Conservation (phyloP, 2,329 filamentous ascomycete species). For the Alternaria sp. region DNA sequence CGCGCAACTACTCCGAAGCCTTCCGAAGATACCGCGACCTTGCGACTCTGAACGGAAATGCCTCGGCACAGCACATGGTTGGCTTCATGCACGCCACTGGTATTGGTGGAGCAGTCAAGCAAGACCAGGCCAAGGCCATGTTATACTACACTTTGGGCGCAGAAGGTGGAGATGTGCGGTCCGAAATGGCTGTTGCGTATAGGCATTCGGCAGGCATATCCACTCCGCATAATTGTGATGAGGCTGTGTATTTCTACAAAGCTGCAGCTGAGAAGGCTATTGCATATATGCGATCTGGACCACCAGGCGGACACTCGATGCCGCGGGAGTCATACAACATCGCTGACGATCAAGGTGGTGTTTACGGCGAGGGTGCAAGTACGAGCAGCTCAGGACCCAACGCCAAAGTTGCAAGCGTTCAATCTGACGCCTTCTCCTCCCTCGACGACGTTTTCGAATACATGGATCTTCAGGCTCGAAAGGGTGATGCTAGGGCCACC, state of each 20-base stretch:
- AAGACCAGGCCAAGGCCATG: constrained; percentile 88
- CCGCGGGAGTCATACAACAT: constrained; percentile 81
- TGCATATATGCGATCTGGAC: constrained; percentile 84
- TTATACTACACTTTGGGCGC: constrained; percentile 96
- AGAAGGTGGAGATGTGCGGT: constrained; percentile 78
- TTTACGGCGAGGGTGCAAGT: constrained; percentile 95
- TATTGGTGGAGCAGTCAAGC: constrained; percentile 78
- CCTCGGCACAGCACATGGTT: constrained; percentile 93
- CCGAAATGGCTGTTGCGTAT: constrained; percentile 93
- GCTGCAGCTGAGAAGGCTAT: constrained; percentile 93
- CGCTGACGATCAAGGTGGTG: constrained; percentile 87
- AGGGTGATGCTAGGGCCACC: constrained; percentile 86
- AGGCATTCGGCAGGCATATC: constrained; percentile 86
- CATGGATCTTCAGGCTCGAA: constrained; percentile 85
- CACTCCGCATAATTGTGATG: constrained; percentile 83
- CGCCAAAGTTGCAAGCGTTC: constrained; percentile 74
- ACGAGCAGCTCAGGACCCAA: constrained; percentile 86
- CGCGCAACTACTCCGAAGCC: constrained; percentile 78
- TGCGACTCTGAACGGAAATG: constrained; percentile 80
- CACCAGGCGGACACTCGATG: constrained; percentile 84
- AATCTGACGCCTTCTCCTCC: constrained; percentile 82
- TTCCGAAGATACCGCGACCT: constrained; percentile 84
- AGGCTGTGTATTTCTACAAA: constrained; percentile 88
- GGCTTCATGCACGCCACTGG: constrained; percentile 96
- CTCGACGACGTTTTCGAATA: constrained; percentile 96